Evolutionary conservation across 331 rosid genomes (phyloP), one percentile per base, ranked within the genome.

Genomic region (Acacia concinna): DNA sequence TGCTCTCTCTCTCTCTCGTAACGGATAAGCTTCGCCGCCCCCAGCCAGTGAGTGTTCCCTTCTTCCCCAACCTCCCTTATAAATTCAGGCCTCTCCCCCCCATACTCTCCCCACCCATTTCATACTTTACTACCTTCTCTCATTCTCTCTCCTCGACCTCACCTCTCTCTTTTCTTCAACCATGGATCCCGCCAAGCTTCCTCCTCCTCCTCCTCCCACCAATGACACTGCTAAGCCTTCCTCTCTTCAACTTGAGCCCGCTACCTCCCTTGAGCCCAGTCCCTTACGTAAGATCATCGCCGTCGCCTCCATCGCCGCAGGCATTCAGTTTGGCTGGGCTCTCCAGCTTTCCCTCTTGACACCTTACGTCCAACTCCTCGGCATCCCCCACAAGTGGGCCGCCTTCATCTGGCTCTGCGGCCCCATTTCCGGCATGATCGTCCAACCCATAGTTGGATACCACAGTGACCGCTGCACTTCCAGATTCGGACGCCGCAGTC

Each of bases 251-350:
- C 35, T 79, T 0, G 88, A 83, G 64, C 40, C 75, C 4, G 32
- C 43, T 17, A 35, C 0, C 25, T 54, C 63, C 0, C 13, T 38
- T 1, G 76, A 66, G 20, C 8, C 86, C 0, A 86, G 86, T 32
- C 87, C 95, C 0, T 49, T 88, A 5, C 56, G 71, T 0, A 87
- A 88, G 46, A 82, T 94, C 40, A 76, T 90, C 14, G 72, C 74
- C 0, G 94, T 95, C 0, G 86, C 98, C 0, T 87, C 97, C 20
- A 95, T 95, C 2, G 99, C 97, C 0, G 96, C 97, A 3, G 99
- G 97, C 0, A 30, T 95, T 6, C 99, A 95, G 62, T 95, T 95
- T 54, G 97, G 97, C 0, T 95, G 99, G 99, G 99, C 99, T 15
- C 77, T 95, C 0, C 97, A 95, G 70, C 96, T 95, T 1, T 95